A percentile compares a stretch with the other conserved stretches of the same genome.
Evolutionary conservation across 768 basidiomycete species (phyloP).

Genomic region (Gelatoporia subvermispora): DNA sequence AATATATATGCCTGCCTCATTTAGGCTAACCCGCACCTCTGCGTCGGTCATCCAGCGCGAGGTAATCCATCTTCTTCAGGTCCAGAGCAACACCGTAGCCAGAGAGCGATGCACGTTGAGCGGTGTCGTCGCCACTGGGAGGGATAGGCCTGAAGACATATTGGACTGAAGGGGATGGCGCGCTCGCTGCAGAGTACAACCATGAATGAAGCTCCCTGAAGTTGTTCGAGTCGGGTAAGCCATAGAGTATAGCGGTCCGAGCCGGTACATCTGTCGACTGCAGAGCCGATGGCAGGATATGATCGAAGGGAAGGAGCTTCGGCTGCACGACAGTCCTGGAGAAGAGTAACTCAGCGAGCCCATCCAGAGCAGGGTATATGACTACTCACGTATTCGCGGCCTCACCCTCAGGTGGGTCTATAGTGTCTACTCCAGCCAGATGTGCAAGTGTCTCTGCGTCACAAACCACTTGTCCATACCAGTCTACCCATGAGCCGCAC

Average conservation of each 20-base stretch:
- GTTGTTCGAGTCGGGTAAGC: slow-evolving; percentile 54
- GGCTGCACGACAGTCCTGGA: slow-evolving; percentile 35
- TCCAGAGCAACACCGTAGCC: slow-evolving; percentile 93
- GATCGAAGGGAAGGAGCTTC: slow-evolving; percentile 70
- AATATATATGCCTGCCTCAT: background rate
- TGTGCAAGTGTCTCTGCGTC: slow-evolving; percentile 54
- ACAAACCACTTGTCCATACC: slow-evolving; percentile 74
- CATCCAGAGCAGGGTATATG: background rate
- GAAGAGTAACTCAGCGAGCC: background rate
- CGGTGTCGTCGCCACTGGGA: slow-evolving; percentile 22
- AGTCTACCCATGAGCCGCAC: slow-evolving; percentile 78
- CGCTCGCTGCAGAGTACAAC: slow-evolving; percentile 46
- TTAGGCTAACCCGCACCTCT: slow-evolving; percentile 11
- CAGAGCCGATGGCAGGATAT: slow-evolving; percentile 52
- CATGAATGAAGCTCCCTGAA: slow-evolving; percentile 69
- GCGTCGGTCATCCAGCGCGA: slow-evolving; percentile 83
- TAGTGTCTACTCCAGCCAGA: slow-evolving; percentile 47
- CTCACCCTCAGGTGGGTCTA: slow-evolving; percentile 32
- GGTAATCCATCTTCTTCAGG: slow-evolving; percentile 95
- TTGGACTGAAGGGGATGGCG: slow-evolving; percentile 46
- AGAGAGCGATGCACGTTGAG: slow-evolving; percentile 48
- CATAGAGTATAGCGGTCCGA: slow-evolving; percentile 77
- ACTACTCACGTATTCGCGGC: slow-evolving; percentile 10
- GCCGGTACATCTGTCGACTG: slow-evolving; percentile 42
- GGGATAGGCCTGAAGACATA: slow-evolving; percentile 76